Evolutionary conservation across 495 filamentous ascomycete species (phyloP), one percentile per base, ranked within the genome.

Genomic region (Penicilliopsis zonata): DNA sequence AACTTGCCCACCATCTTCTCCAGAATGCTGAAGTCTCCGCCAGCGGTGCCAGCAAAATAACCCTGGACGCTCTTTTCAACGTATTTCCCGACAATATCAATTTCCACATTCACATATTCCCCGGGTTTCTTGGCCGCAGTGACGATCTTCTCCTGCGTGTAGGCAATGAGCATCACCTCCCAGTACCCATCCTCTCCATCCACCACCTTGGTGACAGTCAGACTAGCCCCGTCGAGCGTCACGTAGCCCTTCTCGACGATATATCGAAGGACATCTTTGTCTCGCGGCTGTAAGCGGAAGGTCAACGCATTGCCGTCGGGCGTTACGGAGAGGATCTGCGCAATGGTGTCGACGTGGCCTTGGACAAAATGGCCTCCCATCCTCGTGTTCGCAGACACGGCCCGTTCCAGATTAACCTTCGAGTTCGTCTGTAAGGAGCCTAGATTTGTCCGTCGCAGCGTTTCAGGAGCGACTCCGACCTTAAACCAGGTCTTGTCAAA

Each of bases 121-220:
- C 92, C 87, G n/a, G 63, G 56, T 53, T 68, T 63, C 70, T 99
- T 96, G 8, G 52, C 58, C 7, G 81, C 84, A 36, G 80, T 82
- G 2, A 94, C 84, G 20, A 96, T 75, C 55, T 78, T 77, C 60
- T 87, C 86, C 64, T 95, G 92, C 23, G 92, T 94, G 47, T 99
- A 99, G n/a, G 83, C 74, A 54, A 99, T 94, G 27, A 99, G 62
- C 92, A 99, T 99, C 7, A 99, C 80, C 71, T 96, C 90, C 74
- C 82, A 96, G 77, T 82, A 95, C 5, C 76, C 80, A 39, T 78
- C 80, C 18, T 43, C 59, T 21, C 82, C 81, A 46, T 85, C 51
- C 17, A 60, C 61, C 2, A 96, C 90, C 42, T 67, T 59, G 4
- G 87, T 94, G 1, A 99, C 70, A 0, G 92, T 99, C 64, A 99